A percentile compares a stretch with the other conserved stretches of the same genome.
phyloP scores from a whole-genome alignment of 1,139 yeast species.

The Yamadazyma triangularis region DNA sequence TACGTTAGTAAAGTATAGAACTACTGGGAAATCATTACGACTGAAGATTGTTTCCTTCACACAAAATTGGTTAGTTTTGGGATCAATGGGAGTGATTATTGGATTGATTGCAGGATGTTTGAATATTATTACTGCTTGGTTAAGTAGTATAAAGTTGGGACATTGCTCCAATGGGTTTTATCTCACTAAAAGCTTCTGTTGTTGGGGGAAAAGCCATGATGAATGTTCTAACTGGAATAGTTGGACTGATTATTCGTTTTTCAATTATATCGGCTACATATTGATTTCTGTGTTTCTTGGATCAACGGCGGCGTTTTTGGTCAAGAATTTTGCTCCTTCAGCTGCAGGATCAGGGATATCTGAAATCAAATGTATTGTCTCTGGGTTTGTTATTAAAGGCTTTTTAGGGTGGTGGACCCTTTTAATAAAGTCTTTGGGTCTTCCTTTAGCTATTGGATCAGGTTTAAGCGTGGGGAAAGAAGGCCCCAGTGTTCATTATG shows the following conservation, averaged over 20 bases:
- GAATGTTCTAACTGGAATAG: conserved; percentile 52
- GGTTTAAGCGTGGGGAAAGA: conserved; percentile 82
- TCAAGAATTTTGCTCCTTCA: conserved; percentile 70
- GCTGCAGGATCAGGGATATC: conserved; percentile 98
- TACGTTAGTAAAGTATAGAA: conserved; percentile 19
- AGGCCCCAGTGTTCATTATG: conserved; percentile 84
- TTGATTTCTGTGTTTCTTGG: conserved; percentile 60
- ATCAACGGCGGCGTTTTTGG: conserved; percentile 60
- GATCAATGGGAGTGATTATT: conserved; percentile 67
- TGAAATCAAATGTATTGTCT: conserved; percentile 91
- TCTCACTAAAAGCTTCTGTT: conserved; percentile 73
- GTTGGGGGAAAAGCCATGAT: conserved; percentile 55
- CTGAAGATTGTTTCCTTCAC: conserved; percentile 40
- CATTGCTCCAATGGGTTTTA: conserved; percentile 69
- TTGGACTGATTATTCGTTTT: conserved; percentile 43
- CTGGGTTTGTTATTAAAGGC: conserved; percentile 81
- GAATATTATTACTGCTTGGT: conserved; percentile 79
- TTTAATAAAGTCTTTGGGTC: conserved; percentile 67
- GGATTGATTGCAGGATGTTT: conserved; percentile 81
- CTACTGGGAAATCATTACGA: conserved; percentile 16
- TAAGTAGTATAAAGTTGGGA: conserved; percentile 77
- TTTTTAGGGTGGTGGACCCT: conserved; percentile 75
- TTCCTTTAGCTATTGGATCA: conserved; percentile 83
- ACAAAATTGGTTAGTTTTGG: conserved; percentile 73
- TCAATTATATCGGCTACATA: conserved; percentile 59